These are phyloP conservation scores for Peronospora farinosa DNA, from an alignment of 352 stramenopile genomes.

Conservation along the genomic window DNA sequence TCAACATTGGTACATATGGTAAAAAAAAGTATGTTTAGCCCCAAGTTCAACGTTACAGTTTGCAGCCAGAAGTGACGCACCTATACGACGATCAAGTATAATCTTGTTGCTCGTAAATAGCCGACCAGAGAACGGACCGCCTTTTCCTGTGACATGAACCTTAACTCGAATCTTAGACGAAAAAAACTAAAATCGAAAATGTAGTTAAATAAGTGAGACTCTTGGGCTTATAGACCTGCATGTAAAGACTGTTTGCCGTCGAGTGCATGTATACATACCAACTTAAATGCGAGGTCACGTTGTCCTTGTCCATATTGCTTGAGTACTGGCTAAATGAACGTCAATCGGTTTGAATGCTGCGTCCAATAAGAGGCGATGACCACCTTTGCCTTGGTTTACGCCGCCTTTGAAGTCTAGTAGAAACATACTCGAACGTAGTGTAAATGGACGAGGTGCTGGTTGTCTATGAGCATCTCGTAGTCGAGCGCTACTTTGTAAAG, in stretches of 20 bases:
- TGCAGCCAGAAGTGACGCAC: not conserved
- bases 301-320: too few relatives aligned
- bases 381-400: too few relatives aligned
- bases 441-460: not conserved
- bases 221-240: not conserved
- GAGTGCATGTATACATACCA: too few relatives aligned
- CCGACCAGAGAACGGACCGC: constrained; percentile 2
- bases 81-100: constrained; percentile 7
- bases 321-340: too few relatives aligned
- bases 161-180: constrained; percentile 4
- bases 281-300: too few relatives aligned
- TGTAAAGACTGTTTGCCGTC: too few relatives aligned
- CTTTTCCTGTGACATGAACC: constrained; percentile 8
- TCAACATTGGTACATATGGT: not conserved
- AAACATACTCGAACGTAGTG: too few relatives aligned
- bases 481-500: too few relatives aligned
- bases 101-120: constrained; percentile 9
- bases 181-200: constrained; percentile 5
- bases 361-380: too few relatives aligned
- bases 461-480: too few relatives aligned
- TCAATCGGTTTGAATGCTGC: too few relatives aligned
- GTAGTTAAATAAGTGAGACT: constrained; percentile 1
- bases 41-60: constrained; percentile 15
- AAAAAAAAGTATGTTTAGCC: constrained; percentile 11
- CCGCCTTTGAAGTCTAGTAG: too few relatives aligned